Percentiles rank a stretch among this genome's conserved stretches.
phyloP scores from a whole-genome alignment of 352 stramenopile genomes.

The Globisporangium ultimum region DNA sequence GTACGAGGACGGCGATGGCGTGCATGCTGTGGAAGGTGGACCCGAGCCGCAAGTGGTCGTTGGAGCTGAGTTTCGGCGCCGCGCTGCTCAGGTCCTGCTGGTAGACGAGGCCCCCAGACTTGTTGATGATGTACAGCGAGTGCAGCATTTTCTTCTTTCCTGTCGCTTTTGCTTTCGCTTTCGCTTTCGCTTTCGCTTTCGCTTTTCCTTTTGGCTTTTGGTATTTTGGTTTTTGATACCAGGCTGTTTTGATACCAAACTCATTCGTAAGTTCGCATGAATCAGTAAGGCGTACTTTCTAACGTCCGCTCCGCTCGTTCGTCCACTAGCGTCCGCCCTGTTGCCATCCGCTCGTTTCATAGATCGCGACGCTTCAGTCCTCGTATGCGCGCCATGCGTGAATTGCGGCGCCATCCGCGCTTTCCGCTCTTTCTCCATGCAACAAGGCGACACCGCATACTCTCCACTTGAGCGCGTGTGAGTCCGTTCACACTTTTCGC shows the following conservation, averaged over 20 bases:
- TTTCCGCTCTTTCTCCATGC: no score
- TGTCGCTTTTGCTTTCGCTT: neutral
- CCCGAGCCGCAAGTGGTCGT: constrained; percentile 91
- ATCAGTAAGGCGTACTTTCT: neutral
- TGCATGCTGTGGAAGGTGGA: constrained; percentile 95
- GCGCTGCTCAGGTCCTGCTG: constrained; percentile 87
- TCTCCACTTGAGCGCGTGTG: neutral
- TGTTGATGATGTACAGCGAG: constrained; percentile 94
- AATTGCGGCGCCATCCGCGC: no score
- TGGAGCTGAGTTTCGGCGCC: constrained; percentile 85
- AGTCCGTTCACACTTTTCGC: neutral
- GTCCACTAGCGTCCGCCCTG: no score
- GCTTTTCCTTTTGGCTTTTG: neutral
- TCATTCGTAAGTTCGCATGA: neutral
- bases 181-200: no score
- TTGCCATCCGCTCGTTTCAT: neutral
- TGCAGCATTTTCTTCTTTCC: constrained; percentile 65
- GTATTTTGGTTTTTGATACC: neutral
- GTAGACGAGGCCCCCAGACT: constrained; percentile 91
- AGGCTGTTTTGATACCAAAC: neutral
- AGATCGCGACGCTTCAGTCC: neutral
- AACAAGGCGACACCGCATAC: no score
- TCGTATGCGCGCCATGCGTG: neutral
- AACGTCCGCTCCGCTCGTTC: neutral
- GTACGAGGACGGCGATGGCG: constrained; percentile 82